phyloP scores from a whole-genome alignment of 2,329 filamentous ascomycete species.

The Karstenula rhodostoma region DNA sequence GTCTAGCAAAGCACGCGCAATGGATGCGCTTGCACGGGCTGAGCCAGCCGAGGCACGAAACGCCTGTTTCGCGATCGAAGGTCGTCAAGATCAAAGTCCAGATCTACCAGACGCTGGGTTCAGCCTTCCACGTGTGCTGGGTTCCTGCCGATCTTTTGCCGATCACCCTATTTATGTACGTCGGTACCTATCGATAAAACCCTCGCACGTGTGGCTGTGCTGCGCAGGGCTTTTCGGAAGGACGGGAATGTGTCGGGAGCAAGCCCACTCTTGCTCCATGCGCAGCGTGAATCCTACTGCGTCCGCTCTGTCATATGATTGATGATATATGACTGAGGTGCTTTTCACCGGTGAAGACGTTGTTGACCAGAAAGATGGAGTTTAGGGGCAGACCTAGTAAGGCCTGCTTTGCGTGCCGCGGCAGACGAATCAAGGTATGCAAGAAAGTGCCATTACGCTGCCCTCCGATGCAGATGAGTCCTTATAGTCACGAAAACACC shows the following conservation, averaged over 20 bases:
- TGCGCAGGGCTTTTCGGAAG: background rate
- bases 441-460: background rate
- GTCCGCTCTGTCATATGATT: background rate
- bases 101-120: background rate
- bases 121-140: background rate
- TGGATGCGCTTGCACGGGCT: background rate
- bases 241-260: too few relatives aligned
- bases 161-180: background rate
- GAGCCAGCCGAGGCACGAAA: background rate
- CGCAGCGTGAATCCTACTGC: background rate
- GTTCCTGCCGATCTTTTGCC: background rate
- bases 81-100: background rate
- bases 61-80: background rate
- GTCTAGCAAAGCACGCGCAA: background rate
- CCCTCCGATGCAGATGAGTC: background rate
- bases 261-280: background rate
- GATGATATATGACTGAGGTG: background rate
- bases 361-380: conserved; percentile 1
- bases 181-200: too few relatives aligned
- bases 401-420: conserved; percentile 12
- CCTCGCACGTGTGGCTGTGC: background rate
- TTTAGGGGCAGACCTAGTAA: conserved; percentile 1
- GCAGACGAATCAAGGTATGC: conserved; percentile 13
- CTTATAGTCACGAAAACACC: too few relatives aligned
- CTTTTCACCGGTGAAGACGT: too few relatives aligned